Percentiles rank a stretch among this genome's conserved stretches.
Conservation (phyloP, 2,329 filamentous ascomycete species). For the Xylaria sp. region DNA sequence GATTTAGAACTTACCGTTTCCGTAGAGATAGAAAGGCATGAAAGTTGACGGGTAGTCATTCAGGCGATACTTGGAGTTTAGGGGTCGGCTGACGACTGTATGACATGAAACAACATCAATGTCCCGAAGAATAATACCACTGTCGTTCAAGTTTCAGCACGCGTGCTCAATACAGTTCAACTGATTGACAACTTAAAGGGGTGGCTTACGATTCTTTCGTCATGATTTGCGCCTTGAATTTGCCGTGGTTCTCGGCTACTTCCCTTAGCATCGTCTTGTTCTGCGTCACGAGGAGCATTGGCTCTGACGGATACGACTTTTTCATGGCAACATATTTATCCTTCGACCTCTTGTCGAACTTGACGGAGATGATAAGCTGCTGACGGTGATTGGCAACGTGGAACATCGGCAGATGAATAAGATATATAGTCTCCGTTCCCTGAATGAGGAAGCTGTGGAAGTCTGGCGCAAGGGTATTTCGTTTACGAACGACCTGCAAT, state of each 20-base stretch:
- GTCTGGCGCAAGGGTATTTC: conserved; percentile 44
- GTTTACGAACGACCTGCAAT: conserved; percentile 38
- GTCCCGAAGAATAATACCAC: conserved; percentile 34
- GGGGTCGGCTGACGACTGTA: conserved; percentile 43
- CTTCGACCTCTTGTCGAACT: conserved; percentile 32
- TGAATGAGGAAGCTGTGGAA: conserved; percentile 48
- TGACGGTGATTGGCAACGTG: conserved; percentile 48
- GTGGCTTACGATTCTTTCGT: conserved; percentile 39
- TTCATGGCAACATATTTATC: conserved; percentile 36
- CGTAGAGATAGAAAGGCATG: conserved; percentile 55
- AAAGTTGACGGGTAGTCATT: conserved; percentile 43
- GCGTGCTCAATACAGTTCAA: background rate
- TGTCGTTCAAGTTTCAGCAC: conserved; percentile 4
- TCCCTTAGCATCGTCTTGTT: conserved; percentile 34
- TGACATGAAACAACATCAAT: conserved; percentile 34
- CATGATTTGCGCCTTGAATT: conserved; percentile 38
- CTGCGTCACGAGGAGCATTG: conserved; percentile 38
- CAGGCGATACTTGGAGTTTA: conserved; percentile 45
- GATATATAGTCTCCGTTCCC: conserved; percentile 42
- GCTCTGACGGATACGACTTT: conserved; percentile 34
- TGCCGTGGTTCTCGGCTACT: conserved; percentile 31
- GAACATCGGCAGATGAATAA: conserved; percentile 48
- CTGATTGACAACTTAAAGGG: background rate
- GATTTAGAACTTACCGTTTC: conserved; percentile 31
- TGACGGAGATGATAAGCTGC: conserved; percentile 45